These are phyloP conservation scores for Elaphomyces granulatus DNA, from an alignment of 495 filamentous ascomycete genomes.

Conservation along the genomic window DNA sequence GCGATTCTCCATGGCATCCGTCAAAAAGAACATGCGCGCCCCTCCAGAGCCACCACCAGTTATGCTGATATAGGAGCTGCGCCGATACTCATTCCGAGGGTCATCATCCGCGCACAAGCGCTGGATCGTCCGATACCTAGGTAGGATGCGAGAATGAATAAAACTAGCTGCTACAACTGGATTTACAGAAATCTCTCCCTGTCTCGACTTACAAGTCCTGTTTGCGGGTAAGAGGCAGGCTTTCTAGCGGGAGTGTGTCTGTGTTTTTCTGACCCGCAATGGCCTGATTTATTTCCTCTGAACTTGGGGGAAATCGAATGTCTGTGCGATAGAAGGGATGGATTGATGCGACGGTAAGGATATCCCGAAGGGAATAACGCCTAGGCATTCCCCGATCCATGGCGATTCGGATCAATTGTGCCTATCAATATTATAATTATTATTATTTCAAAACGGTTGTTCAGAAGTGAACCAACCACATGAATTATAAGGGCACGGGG, in stretches of 20 bases:
- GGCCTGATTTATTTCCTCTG: not conserved
- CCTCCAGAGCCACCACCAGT: constrained; percentile 19
- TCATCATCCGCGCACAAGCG: constrained; percentile 12
- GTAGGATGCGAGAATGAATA: not conserved
- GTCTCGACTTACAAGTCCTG: constrained; percentile 1
- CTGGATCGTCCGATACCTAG: constrained; percentile 12
- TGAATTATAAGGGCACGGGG: too few species aligned
- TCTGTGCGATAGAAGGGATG: constrained; percentile 19
- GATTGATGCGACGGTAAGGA: constrained; percentile 14
- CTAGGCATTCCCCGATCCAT: too few species aligned
- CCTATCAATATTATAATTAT: too few species aligned
- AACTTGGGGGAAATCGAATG: constrained; percentile 9
- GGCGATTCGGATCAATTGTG: too few species aligned
- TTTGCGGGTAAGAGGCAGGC: constrained; percentile 1
- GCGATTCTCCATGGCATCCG: constrained; percentile 17
- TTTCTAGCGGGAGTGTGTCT: not conserved
- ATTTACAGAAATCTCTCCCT: too few species aligned
- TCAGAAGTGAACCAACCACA: too few species aligned
- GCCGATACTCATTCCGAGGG: constrained; percentile 15
- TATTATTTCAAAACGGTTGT: too few species aligned
- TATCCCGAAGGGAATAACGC: constrained; percentile 9
- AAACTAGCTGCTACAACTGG: too few species aligned
- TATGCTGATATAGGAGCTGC: constrained; percentile 14
- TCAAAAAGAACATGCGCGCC: constrained; percentile 12
- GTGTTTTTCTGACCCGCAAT: not conserved